phyloP scores from a whole-genome alignment of 2,329 filamentous ascomycete genomes.

The Neofusicoccum sp. region DNA sequence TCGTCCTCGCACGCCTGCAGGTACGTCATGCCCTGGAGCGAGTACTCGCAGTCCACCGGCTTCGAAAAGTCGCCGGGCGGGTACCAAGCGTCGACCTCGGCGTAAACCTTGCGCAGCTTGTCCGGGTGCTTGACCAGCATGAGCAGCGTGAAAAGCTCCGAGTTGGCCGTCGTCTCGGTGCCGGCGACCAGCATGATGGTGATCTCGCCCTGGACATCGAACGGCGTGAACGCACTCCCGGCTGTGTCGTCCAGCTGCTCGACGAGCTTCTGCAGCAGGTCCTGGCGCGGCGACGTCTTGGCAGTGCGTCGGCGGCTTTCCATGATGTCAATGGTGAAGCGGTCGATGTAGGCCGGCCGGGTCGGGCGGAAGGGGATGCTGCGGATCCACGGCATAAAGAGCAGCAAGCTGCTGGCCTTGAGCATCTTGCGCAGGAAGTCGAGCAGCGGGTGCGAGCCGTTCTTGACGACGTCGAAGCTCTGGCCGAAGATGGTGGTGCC shows the following conservation, averaged over 20 bases:
- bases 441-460: not conserved
- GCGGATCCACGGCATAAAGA: not conserved
- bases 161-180: conserved; percentile 3
- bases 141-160: not conserved
- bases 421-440: not conserved
- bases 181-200: conserved; percentile 1
- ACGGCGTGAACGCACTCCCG: not conserved
- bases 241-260: not conserved
- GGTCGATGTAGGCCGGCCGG: not conserved
- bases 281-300: not conserved
- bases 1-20: conserved; percentile 45
- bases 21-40: conserved; percentile 40
- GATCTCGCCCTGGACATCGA: conserved; percentile 4
- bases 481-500: conserved; percentile 13
- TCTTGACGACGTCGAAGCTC: not conserved
- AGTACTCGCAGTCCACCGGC: conserved; percentile 42
- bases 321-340: not conserved
- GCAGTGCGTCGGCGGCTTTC: not conserved
- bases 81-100: not conserved
- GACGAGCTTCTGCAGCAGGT: conserved; percentile 14
- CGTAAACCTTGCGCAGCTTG: not conserved
- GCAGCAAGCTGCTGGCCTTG: not conserved
- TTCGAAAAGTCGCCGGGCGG: conserved; percentile 27
- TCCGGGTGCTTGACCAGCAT: not conserved
- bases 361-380: not conserved